A percentile compares a stretch with the other conserved stretches of the same genome.
phyloP scores from a whole-genome alignment of 352 stramenopile genomes.

The Elongisporangium undulatum region DNA sequence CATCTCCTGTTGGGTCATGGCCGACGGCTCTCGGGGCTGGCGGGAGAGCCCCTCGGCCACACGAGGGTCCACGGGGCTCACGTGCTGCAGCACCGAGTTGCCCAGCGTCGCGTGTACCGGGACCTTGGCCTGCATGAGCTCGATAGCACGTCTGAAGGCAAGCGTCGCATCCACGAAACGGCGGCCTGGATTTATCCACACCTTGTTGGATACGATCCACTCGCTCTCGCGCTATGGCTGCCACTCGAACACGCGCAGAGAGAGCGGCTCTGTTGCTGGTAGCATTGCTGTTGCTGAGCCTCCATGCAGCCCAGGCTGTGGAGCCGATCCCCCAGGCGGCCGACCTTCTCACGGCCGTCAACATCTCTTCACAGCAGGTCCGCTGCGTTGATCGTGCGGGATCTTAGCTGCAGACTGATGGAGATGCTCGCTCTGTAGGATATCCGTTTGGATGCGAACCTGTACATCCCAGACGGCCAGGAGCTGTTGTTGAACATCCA shows the following conservation, averaged over 20 bases:
- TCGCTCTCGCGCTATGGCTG: constrained; percentile 1
- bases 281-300: constrained; percentile 1
- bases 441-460: constrained; percentile 60
- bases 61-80: constrained; percentile 53
- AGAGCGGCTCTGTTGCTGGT: constrained; percentile 6
- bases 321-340: constrained; percentile 46
- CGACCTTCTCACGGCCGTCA: constrained; percentile 44
- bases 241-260: not conserved
- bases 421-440: constrained; percentile 14
- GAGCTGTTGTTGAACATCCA: constrained; percentile 63
- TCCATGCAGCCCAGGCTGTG: constrained; percentile 8
- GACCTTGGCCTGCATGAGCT: constrained; percentile 12
- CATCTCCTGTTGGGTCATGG: constrained; percentile 19
- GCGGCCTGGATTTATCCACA: no score
- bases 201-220: no score
- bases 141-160: constrained; percentile 11
- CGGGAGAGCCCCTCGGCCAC: constrained; percentile 49
- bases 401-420: not conserved
- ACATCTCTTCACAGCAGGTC: constrained; percentile 39
- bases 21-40: constrained; percentile 5
- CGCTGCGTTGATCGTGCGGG: no score
- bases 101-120: constrained; percentile 41
- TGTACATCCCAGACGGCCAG: constrained; percentile 65
- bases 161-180: no score
- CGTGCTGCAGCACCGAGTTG: constrained; percentile 33